phyloP scores from a whole-genome alignment of 768 basidiomycete species.

The Mycena floridula region DNA sequence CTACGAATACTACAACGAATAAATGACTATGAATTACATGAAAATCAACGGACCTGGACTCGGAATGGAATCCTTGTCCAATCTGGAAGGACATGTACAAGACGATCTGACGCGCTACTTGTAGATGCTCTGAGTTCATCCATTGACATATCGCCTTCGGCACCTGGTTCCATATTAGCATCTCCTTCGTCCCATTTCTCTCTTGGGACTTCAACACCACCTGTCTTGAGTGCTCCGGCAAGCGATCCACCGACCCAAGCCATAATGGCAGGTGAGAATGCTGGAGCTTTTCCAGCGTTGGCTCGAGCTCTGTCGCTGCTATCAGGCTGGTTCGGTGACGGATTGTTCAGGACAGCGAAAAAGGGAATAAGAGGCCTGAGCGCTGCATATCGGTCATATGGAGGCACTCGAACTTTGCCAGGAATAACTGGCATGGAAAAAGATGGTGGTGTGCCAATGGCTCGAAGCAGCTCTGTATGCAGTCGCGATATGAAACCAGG shows the following conservation, averaged over 20 bases:
- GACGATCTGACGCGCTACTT: background rate
- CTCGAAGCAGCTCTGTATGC: conserved; percentile 68
- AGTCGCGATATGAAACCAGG: conserved; percentile 91
- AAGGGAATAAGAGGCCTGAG: conserved; percentile 67
- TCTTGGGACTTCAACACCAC: conserved; percentile 73
- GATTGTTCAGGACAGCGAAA: conserved; percentile 84
- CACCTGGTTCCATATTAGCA: conserved; percentile 34
- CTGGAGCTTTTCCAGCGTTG: conserved; percentile 80
- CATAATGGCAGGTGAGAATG: conserved; percentile 75
- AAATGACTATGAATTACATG: no score
- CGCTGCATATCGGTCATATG: conserved; percentile 69
- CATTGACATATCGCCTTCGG: conserved; percentile 5
- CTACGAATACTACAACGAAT: no score
- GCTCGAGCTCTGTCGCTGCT: conserved; percentile 44
- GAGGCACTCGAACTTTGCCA: conserved; percentile 34
- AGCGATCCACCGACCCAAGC: conserved; percentile 93
- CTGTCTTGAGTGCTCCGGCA: conserved; percentile 84
- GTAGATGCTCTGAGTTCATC: background rate
- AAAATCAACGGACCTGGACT: no score
- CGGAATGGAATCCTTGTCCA: conserved; percentile 68
- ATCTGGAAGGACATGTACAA: conserved; percentile 54
- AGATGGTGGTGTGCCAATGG: conserved; percentile 37
- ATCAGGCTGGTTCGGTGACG: conserved; percentile 46
- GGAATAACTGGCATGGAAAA: conserved; percentile 29
- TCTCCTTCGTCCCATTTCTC: conserved; percentile 84